Percentiles rank a stretch among this genome's conserved stretches.
Evolutionary conservation across 2,329 filamentous ascomycete species (phyloP).

Genomic region (Amauroascus verrucosus): DNA sequence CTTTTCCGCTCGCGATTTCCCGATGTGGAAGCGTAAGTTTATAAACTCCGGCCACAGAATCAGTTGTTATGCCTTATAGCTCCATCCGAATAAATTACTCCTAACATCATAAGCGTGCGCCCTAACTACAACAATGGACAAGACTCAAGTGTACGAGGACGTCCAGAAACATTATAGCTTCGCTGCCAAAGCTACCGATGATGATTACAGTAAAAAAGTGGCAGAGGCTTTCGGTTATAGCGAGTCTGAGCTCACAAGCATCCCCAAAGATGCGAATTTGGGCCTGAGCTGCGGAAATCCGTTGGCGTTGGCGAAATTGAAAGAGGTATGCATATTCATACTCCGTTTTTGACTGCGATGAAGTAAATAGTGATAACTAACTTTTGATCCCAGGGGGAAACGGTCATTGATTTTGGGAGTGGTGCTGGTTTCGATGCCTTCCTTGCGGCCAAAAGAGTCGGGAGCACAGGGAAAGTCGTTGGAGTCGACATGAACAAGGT

Average conservation of each 20-base stretch:
- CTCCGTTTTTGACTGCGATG: neutral
- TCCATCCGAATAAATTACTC: too few relatives aligned
- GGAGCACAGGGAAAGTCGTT: conserved; percentile 40
- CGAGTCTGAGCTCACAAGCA: conserved; percentile 38
- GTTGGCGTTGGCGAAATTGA: conserved; percentile 39
- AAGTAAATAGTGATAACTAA: neutral
- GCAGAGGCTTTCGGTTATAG: conserved; percentile 47
- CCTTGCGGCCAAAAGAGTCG: conserved; percentile 43
- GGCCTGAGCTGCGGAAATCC: conserved; percentile 49
- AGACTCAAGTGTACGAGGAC: conserved; percentile 15
- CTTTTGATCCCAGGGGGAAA: conserved; percentile 40
- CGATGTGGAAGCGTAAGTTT: too few relatives aligned
- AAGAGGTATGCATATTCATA: conserved; percentile 27
- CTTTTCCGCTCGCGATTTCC: neutral
- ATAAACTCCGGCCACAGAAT: too few relatives aligned
- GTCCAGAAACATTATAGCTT: conserved; percentile 19
- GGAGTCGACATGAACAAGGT: conserved; percentile 54
- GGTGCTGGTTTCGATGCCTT: conserved; percentile 52
- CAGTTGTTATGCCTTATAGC: too few relatives aligned
- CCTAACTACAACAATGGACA: conserved; percentile 10
- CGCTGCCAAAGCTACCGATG: conserved; percentile 25
- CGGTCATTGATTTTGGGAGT: conserved; percentile 47
- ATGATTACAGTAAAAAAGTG: conserved; percentile 33
- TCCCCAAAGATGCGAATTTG: conserved; percentile 42
- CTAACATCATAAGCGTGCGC: too few relatives aligned